Evolutionary conservation across 441 rosid species (phyloP), one percentile per base, ranked within the genome.

Genomic region (Biscutella laevigata): DNA sequence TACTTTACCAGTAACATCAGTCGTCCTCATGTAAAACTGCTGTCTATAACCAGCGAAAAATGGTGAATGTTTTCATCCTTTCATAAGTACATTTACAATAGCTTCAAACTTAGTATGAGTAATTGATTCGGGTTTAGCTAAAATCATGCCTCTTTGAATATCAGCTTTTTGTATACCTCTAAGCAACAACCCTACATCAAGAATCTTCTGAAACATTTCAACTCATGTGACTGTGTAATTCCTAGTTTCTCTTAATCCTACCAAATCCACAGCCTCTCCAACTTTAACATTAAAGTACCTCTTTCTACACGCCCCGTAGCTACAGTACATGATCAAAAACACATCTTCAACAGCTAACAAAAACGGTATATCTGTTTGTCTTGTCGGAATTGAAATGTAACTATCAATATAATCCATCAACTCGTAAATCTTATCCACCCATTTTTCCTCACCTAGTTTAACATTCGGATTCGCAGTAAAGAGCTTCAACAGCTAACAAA

Each of bases 341-440:
- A 90, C 95, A 55, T 86, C 95, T 43, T 86, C 97, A 20, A 90
- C 28, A 19, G 91, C 95, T 46, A 90, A 76, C 73, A 90, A 58
- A 53, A 90, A 90, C 1, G 97, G 94, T 22, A 86, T 1, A 26
- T 90, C 97, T 4, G 79, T 77, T 53, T 84, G 91, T 36, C 97
- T 77, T 22, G 74, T 77, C 74, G 97, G 94, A 53, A 90, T 74
- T 1, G 94, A 94, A 13, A 90, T 90, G 51, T 84, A 90, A 40
- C 71, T 74, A 64, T 90, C 97, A 32, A 90, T 95, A 20, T 77
- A 12, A 71, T 90, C 95, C 97, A 90, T 90, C 14, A 90, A 82
- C 6, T 82, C 82, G 61, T 82, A 90, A 61, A 90, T 90, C 65
- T 86, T 90, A 67, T 90, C 97, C 0, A 86, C 95, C 97, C 97